These are phyloP conservation scores for Annulohypoxylon truncatum DNA, from an alignment of 2,329 filamentous ascomycete genomes.

Conservation along the genomic window DNA sequence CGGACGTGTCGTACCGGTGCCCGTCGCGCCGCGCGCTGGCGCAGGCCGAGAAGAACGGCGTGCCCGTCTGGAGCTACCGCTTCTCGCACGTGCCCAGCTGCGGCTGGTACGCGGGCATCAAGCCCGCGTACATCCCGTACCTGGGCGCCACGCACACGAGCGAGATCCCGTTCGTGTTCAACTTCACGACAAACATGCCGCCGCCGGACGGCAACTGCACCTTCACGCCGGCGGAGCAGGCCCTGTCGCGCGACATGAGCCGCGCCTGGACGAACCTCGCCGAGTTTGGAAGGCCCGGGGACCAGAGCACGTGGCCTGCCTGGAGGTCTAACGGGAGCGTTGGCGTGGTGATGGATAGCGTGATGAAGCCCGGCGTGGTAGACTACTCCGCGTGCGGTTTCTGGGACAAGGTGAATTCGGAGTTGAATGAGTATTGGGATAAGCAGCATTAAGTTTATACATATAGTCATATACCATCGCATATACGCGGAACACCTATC, in stretches of 20 bases:
- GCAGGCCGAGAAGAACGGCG: constrained; percentile 26
- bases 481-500: too few species aligned
- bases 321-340: constrained; percentile 28
- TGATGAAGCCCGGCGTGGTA: constrained; percentile 25
- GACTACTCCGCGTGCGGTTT: constrained; percentile 39
- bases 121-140: constrained; percentile 15
- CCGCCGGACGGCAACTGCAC: constrained; percentile 44
- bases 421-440: constrained; percentile 28
- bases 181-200: constrained; percentile 40
- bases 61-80: constrained; percentile 43
- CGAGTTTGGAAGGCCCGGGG: constrained; percentile 35
- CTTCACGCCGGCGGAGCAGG: constrained; percentile 38
- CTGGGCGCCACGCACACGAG: constrained; percentile 46
- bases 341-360: constrained; percentile 30
- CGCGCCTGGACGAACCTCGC: constrained; percentile 48
- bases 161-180: constrained; percentile 50
- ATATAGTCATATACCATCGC: too few species aligned
- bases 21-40: constrained; percentile 35
- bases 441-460: neutral
- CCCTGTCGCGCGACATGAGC: constrained; percentile 40
- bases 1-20: constrained; percentile 41
- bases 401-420: constrained; percentile 38
- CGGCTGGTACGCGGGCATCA: constrained; percentile 38
- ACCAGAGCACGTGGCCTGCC: constrained; percentile 32
- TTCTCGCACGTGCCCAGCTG: constrained; percentile 45